Conservation (phyloP, 257 asterid genomes). For the Osmanthus fragrans region DNA sequence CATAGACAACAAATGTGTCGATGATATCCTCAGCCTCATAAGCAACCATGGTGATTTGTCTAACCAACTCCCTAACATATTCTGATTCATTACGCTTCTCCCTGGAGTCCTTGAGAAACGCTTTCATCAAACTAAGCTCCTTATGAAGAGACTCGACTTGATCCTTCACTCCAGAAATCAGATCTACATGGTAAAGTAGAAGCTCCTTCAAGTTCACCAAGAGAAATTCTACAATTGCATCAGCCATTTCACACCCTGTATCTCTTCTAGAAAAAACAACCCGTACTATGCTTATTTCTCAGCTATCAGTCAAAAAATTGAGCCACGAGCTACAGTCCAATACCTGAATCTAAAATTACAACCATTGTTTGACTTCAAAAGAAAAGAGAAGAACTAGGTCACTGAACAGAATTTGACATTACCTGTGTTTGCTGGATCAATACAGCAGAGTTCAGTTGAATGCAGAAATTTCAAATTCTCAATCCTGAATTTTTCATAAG, state of each 20-base stretch:
- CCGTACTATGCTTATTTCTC: not conserved
- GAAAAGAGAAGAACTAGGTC: not conserved
- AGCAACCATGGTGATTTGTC: conserved; percentile 43
- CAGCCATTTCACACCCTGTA: conserved; percentile 33
- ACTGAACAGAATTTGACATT: not conserved
- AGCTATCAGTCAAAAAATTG: not conserved
- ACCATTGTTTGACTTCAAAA: not conserved
- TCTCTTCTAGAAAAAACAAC: not conserved
- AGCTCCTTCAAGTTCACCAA: conserved; percentile 45
- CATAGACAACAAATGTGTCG: conserved; percentile 40
- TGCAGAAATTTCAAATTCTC: not conserved
- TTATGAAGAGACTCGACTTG: conserved; percentile 48
- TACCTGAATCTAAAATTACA: not conserved
- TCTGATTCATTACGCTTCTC: conserved; percentile 42
- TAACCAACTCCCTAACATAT: conserved; percentile 40
- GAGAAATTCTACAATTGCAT: conserved; percentile 46
- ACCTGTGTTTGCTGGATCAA: not conserved
- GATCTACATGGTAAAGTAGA: conserved; percentile 41
- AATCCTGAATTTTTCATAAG: not conserved
- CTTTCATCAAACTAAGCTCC: conserved; percentile 50
- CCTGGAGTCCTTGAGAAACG: conserved; percentile 47
- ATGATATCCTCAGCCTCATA: conserved; percentile 52
- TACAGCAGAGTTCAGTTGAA: not conserved
- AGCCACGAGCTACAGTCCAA: not conserved
- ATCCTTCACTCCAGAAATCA: conserved; percentile 42